phyloP scores from a whole-genome alignment of 1,284 basidiomycete genomes.

The Ganoderma lingzhi region DNA sequence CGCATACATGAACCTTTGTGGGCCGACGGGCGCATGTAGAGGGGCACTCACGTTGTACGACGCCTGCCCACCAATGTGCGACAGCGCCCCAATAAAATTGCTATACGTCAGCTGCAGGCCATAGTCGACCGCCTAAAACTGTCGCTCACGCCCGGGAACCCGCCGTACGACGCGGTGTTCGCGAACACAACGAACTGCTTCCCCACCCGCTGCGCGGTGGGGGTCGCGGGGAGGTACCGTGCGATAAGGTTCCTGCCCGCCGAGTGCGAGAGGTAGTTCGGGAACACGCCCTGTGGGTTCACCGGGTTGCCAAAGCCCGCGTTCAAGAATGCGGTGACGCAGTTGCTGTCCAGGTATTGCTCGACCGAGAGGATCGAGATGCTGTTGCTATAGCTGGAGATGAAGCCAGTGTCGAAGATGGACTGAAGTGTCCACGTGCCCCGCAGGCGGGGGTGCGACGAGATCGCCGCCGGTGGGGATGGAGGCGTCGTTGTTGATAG shows the following conservation, averaged over 20 bases:
- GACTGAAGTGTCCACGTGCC: constrained; percentile 53
- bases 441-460: constrained; percentile 58
- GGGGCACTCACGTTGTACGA: constrained; percentile 63
- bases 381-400: constrained; percentile 47
- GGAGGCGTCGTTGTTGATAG: constrained; percentile 47
- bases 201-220: constrained; percentile 47
- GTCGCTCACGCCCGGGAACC: constrained; percentile 61
- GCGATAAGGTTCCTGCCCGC: constrained; percentile 52
- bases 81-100: constrained; percentile 64
- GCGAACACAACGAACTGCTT: constrained; percentile 62
- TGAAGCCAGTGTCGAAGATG: constrained; percentile 56
- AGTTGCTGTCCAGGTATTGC: constrained; percentile 66
- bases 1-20: neutral
- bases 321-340: constrained; percentile 54
- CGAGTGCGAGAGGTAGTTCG: constrained; percentile 64
- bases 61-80: constrained; percentile 73
- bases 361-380: constrained; percentile 56
- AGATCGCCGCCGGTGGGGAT: constrained; percentile 48
- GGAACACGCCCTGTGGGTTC: constrained; percentile 61
- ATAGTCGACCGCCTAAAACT: constrained; percentile 75
- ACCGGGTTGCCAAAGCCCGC: constrained; percentile 30
- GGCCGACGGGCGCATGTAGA: neutral
- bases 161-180: constrained; percentile 65
- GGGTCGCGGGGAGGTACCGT: constrained; percentile 57
- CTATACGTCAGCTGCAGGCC: constrained; percentile 65